A percentile compares a stretch with the other conserved stretches of the same genome.
Conservation (phyloP, 2,329 filamentous ascomycete species). For the Botrytis fragariae region DNA sequence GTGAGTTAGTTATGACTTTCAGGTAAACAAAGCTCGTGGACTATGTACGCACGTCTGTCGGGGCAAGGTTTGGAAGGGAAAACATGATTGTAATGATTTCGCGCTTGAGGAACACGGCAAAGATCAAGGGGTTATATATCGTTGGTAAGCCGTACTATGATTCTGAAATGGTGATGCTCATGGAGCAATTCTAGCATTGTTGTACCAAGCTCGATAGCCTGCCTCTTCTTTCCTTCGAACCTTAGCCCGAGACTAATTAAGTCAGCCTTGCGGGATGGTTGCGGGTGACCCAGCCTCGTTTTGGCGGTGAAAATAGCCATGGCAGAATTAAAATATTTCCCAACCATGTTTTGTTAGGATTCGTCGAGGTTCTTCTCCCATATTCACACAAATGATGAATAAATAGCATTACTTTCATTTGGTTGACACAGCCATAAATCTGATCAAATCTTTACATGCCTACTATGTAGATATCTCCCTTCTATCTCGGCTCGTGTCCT, state of each 20-base stretch:
- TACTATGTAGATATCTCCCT: neutral
- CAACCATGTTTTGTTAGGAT: neutral
- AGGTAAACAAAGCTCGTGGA: conserved; percentile 19
- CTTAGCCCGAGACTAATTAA: neutral
- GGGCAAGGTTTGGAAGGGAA: conserved; percentile 64
- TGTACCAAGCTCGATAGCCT: neutral
- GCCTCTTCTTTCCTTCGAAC: neutral
- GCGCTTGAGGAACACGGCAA: neutral
- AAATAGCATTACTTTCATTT: neutral
- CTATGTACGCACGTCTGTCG: conserved; percentile 59
- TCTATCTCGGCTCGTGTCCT: neutral
- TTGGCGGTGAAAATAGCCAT: neutral
- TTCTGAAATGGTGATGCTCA: neutral
- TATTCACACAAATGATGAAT: no score
- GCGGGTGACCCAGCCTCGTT: neutral
- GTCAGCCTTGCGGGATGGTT: neutral
- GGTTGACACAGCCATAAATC: neutral
- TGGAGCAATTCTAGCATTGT: neutral
- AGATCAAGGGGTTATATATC: neutral
- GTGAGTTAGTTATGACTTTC: conserved; percentile 12
- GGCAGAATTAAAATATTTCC: neutral
- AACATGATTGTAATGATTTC: conserved; percentile 43
- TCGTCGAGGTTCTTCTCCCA: neutral
- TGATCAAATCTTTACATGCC: neutral
- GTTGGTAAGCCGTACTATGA: neutral